These are phyloP conservation scores for Fusarium humuli DNA, from an alignment of 2,329 filamentous ascomycete genomes.

Conservation along the genomic window DNA sequence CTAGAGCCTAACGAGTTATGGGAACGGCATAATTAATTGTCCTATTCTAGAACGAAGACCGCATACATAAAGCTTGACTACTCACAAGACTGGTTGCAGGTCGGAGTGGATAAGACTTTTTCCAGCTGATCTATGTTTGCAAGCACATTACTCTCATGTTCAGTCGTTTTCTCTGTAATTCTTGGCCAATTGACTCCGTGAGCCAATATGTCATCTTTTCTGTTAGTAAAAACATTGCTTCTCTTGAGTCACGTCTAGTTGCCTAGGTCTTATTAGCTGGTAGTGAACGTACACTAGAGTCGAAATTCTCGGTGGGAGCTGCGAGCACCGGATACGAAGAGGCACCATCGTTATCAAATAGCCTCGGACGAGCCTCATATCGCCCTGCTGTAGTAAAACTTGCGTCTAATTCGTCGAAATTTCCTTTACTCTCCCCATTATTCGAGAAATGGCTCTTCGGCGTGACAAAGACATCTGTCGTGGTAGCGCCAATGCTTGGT, in stretches of 20 bases:
- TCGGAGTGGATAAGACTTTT: constrained; percentile 11
- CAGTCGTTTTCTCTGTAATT: background rate
- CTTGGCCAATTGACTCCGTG: background rate
- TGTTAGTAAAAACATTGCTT: background rate
- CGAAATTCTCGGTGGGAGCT: background rate
- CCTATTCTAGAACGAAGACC: background rate
- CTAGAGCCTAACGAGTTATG: background rate
- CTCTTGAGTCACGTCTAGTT: background rate
- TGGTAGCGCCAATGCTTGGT: constrained; percentile 31
- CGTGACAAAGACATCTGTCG: constrained; percentile 41
- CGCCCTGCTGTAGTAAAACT: background rate
- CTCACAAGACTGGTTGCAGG: constrained; percentile 1
- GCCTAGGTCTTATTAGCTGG: background rate
- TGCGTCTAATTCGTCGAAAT: background rate
- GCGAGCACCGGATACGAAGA: background rate
- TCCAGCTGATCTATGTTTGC: background rate
- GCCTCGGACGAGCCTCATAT: background rate
- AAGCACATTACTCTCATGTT: background rate
- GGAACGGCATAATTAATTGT: background rate
- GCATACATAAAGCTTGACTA: constrained; percentile 8
- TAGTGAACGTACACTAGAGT: background rate
- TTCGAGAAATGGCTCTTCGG: constrained; percentile 38
- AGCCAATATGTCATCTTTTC: background rate
- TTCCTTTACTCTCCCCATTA: background rate
- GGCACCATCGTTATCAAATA: background rate